These are phyloP conservation scores for Punica granatum DNA, from an alignment of 345 rosid genomes.

Conservation along the genomic window DNA sequence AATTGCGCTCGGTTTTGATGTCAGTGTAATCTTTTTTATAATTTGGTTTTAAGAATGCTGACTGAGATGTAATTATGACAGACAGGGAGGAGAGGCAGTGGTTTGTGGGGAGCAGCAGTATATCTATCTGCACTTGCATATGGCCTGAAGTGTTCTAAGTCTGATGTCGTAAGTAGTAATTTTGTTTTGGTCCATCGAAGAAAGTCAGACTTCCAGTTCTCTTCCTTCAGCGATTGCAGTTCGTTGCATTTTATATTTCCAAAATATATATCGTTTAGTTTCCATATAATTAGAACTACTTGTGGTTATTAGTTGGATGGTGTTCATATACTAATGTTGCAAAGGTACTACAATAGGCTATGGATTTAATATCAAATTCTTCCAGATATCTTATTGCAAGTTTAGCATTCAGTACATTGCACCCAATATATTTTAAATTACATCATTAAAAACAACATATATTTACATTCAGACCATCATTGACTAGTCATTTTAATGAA, in stretches of 20 bases:
- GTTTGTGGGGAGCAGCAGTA: slow-evolving; percentile 94
- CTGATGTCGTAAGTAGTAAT: slow-evolving; percentile 59
- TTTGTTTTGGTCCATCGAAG: not conserved
- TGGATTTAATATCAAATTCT: not conserved
- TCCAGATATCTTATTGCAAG: not conserved
- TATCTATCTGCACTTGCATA: slow-evolving; percentile 83
- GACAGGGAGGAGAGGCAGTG: slow-evolving; percentile 98
- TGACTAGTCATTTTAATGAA: not conserved
- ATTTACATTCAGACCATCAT: not conserved
- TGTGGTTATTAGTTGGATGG: not conserved
- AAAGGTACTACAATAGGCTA: not conserved
- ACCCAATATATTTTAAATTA: no score
- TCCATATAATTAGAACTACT: not conserved
- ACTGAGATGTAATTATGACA: slow-evolving; percentile 24
- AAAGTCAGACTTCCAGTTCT: not conserved
- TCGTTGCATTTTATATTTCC: not conserved
- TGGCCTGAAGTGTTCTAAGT: slow-evolving; percentile 62
- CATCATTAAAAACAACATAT: no score
- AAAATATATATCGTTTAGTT: not conserved
- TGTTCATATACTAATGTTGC: not conserved
- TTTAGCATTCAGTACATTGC: not conserved
- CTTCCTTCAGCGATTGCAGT: not conserved
- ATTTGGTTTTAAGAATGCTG: not conserved
- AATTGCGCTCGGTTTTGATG: slow-evolving; percentile 11
- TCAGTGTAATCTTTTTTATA: not conserved